Evolutionary conservation across 108 stramenopile genomes (phyloP).

Genomic region (Seminavis robusta): DNA sequence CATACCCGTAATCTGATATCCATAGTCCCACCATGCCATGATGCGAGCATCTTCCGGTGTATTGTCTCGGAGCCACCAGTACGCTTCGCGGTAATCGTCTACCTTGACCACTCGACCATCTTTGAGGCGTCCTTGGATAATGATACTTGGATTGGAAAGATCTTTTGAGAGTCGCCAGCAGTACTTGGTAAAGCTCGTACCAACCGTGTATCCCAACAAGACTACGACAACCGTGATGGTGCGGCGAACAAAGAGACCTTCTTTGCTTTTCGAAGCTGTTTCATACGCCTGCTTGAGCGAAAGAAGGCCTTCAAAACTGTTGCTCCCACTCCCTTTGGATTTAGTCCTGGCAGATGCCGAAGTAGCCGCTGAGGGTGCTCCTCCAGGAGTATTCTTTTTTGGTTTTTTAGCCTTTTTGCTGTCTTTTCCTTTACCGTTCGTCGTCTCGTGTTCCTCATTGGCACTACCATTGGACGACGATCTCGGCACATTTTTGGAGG

Average conservation of each 20-base stretch:
- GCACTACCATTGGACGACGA: neutral
- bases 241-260: constrained; percentile 66
- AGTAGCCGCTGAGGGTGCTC: constrained; percentile 1
- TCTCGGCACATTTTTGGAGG: constrained; percentile 5
- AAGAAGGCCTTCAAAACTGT: constrained; percentile 35
- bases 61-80: constrained; percentile 97
- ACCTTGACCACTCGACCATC: constrained; percentile 81
- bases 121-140: constrained; percentile 79
- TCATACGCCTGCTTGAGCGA: constrained; percentile 46
- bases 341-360: constrained; percentile 7
- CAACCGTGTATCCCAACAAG: constrained; percentile 48
- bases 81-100: constrained; percentile 99
- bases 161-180: constrained; percentile 63
- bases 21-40: constrained; percentile 97
- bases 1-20: constrained; percentile 92
- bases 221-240: constrained; percentile 44
- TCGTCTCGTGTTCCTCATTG: constrained; percentile 8
- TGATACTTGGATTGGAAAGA: constrained; percentile 90
- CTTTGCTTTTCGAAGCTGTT: constrained; percentile 56
- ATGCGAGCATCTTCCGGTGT: constrained; percentile 94
- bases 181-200: constrained; percentile 56
- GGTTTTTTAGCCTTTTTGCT: constrained; percentile 50
- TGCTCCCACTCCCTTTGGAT: constrained; percentile 1
- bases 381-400: constrained; percentile 9
- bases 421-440: constrained; percentile 24